These are phyloP conservation scores for Thraustochytrium sp. DNA, from an alignment of 352 stramenopile species.

Conservation along the genomic window DNA sequence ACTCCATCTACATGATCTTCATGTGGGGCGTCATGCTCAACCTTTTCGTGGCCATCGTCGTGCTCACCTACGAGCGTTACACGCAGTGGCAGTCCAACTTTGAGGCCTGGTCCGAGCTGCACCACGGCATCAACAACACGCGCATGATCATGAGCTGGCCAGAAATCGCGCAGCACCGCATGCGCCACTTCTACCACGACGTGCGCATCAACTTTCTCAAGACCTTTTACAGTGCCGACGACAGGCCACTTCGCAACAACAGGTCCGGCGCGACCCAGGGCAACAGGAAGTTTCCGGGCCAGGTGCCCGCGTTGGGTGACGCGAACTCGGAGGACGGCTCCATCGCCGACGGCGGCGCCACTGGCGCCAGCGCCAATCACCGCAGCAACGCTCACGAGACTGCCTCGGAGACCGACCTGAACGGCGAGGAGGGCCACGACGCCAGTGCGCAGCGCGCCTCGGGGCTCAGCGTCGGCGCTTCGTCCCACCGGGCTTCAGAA, in stretches of 20 bases:
- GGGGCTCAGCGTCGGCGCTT: no score
- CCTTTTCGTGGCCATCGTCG: conserved; percentile 34
- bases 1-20: conserved; percentile 43
- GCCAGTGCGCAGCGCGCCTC: no score
- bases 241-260: neutral
- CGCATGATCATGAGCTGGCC: conserved; percentile 26
- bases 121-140: neutral
- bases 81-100: conserved; percentile 9
- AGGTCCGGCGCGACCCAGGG: neutral
- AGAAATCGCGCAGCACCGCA: neutral
- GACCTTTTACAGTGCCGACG: neutral
- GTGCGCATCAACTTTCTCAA: neutral
- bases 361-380: no score
- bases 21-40: conserved; percentile 44
- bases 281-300: no score
- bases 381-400: no score
- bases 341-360: no score
- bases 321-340: no score
- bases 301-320: no score
- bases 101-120: conserved; percentile 10
- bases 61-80: conserved; percentile 25
- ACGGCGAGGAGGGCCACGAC: no score
- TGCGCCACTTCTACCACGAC: neutral
- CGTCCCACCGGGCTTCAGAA: no score
- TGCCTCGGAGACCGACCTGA: no score